These are phyloP conservation scores for Trametes coccinea DNA, from an alignment of 768 basidiomycete genomes.

Conservation along the genomic window DNA sequence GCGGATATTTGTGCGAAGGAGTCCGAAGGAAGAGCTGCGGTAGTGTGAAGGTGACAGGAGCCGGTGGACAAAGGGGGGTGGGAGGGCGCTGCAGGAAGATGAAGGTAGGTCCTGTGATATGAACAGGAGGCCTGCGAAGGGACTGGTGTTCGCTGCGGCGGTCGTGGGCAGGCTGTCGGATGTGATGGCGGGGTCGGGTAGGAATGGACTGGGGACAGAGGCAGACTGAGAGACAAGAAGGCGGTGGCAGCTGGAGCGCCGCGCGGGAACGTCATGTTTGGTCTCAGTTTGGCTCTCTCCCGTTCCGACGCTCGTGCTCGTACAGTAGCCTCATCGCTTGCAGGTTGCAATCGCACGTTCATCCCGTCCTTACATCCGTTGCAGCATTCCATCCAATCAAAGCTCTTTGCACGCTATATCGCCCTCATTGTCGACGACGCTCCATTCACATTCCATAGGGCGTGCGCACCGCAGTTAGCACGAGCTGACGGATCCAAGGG, in stretches of 20 bases:
- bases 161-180: background rate
- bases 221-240: background rate
- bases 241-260: slow-evolving; percentile 3
- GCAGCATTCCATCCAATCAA: background rate
- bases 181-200: slow-evolving; percentile 1
- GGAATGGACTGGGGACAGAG: background rate
- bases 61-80: background rate
- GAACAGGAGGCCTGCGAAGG: slow-evolving; percentile 9
- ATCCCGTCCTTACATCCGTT: background rate
- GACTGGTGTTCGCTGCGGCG: background rate
- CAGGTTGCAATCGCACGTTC: background rate
- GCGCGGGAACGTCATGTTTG: slow-evolving; percentile 19
- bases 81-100: background rate
- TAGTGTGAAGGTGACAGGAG: background rate
- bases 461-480: too few relatives aligned
- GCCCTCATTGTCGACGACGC: too few relatives aligned
- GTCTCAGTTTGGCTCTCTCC: slow-evolving; percentile 16
- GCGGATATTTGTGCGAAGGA: background rate
- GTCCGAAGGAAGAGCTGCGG: slow-evolving; percentile 6
- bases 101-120: background rate
- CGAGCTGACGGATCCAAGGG: too few relatives aligned
- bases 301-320: slow-evolving; percentile 3
- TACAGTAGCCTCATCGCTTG: background rate
- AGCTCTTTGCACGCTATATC: too few relatives aligned
- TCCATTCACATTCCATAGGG: too few relatives aligned